Conservation (phyloP, 768 basidiomycete genomes). For the Pisolithus albus region DNA sequence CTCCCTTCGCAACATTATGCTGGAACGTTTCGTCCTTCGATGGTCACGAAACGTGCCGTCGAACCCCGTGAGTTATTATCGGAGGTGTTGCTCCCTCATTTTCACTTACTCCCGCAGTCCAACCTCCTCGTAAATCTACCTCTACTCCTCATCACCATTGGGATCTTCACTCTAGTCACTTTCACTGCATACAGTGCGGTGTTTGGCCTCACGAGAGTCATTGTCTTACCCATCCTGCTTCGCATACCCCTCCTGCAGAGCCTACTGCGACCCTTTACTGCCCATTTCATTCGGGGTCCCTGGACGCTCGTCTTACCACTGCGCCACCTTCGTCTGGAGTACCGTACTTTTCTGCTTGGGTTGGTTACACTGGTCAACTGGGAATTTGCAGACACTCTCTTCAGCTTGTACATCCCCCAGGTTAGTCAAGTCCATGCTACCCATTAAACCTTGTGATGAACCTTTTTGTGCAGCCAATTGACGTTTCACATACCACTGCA, state of each 20-base stretch:
- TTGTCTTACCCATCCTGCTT: slow-evolving; percentile 47
- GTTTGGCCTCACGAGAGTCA: slow-evolving; percentile 42
- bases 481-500: slow-evolving; percentile 37
- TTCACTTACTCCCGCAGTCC: slow-evolving; percentile 9
- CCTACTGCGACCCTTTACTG: slow-evolving; percentile 53
- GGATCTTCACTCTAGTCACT: slow-evolving; percentile 35
- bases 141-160: slow-evolving; percentile 30
- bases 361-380: slow-evolving; percentile 48
- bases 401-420: slow-evolving; percentile 53
- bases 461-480: slow-evolving; percentile 35
- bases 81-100: not conserved
- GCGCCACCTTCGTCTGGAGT: slow-evolving; percentile 38
- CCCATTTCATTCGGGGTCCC: slow-evolving; percentile 53
- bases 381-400: slow-evolving; percentile 58
- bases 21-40: slow-evolving; percentile 50
- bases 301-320: slow-evolving; percentile 50
- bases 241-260: slow-evolving; percentile 45
- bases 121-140: slow-evolving; percentile 14
- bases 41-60: slow-evolving; percentile 27
- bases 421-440: slow-evolving; percentile 27
- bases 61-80: slow-evolving; percentile 12
- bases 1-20: slow-evolving; percentile 51
- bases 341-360: slow-evolving; percentile 44
- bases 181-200: slow-evolving; percentile 33
- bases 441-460: slow-evolving; percentile 1